Conservation (phyloP, 2,329 filamentous ascomycete genomes). For the Neofusicoccum kwambonambiense region DNA sequence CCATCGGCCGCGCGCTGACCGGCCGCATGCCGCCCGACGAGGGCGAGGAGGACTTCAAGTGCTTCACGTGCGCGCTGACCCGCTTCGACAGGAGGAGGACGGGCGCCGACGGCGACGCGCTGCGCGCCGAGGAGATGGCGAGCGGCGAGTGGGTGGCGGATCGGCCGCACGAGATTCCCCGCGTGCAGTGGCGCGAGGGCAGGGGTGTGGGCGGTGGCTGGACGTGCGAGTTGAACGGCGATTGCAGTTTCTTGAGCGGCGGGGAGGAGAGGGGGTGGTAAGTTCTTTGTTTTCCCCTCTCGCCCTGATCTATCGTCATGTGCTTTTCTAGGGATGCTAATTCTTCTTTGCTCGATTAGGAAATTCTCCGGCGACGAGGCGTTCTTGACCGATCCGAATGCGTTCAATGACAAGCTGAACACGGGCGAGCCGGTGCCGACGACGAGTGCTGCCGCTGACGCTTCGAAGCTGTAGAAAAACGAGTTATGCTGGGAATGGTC, state of each 20-base stretch:
- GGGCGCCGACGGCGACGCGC: constrained; percentile 23
- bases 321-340: neutral
- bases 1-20: constrained; percentile 78
- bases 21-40: constrained; percentile 70
- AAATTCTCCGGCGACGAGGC: constrained; percentile 59
- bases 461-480: constrained; percentile 7
- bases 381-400: constrained; percentile 46
- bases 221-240: constrained; percentile 76
- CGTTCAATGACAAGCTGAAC: constrained; percentile 34
- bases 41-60: constrained; percentile 75
- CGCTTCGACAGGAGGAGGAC: constrained; percentile 56
- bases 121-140: constrained; percentile 16
- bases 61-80: constrained; percentile 79
- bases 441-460: constrained; percentile 8
- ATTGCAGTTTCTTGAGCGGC: constrained; percentile 75
- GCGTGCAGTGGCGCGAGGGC: constrained; percentile 56
- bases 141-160: constrained; percentile 28
- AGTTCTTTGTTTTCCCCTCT: constrained; percentile 22
- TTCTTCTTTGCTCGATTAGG: constrained; percentile 30
- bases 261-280: constrained; percentile 90
- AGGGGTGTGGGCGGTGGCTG: constrained; percentile 72
- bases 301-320: neutral
- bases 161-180: constrained; percentile 38
- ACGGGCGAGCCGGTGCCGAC: constrained; percentile 8
- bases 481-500: no score